These are phyloP conservation scores for Sindora glabra DNA, from an alignment of 306 rosid species.

Conservation along the genomic window DNA sequence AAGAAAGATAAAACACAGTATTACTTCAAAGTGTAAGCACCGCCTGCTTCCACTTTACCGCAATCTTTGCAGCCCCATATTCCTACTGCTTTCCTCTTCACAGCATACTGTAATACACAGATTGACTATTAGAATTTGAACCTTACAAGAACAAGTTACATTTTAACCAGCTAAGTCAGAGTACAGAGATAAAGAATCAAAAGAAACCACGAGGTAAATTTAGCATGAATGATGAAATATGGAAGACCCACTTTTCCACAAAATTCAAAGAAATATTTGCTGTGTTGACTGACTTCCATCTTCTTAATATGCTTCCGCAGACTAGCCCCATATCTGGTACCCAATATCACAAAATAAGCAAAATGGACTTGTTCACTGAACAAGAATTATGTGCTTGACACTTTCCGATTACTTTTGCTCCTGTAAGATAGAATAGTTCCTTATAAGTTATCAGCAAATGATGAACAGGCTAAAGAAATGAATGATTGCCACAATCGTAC, in stretches of 20 bases:
- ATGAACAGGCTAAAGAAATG: neutral
- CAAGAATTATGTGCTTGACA: neutral
- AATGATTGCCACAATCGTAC: neutral
- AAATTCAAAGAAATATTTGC: constrained; percentile 70
- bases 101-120: constrained; percentile 49
- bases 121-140: neutral
- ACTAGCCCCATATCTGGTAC: constrained; percentile 83
- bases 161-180: no score
- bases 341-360: constrained; percentile 22
- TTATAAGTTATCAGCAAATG: neutral
- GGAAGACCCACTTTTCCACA: constrained; percentile 63
- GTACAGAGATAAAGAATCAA: neutral
- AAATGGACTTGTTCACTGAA: neutral
- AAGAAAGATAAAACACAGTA: neutral
- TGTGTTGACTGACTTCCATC: constrained; percentile 91
- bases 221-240: neutral
- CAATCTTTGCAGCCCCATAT: constrained; percentile 94
- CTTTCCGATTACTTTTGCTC: no score
- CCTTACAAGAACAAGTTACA: neutral
- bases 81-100: constrained; percentile 85
- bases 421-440: no score
- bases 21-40: constrained; percentile 81
- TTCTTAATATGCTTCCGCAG: constrained; percentile 85
- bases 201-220: neutral
- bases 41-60: constrained; percentile 82